Evolutionary conservation across 2,329 filamentous ascomycete genomes (phyloP), one percentile per base, ranked within the genome.

Genomic region (Ascocoryne sarcoides): DNA sequence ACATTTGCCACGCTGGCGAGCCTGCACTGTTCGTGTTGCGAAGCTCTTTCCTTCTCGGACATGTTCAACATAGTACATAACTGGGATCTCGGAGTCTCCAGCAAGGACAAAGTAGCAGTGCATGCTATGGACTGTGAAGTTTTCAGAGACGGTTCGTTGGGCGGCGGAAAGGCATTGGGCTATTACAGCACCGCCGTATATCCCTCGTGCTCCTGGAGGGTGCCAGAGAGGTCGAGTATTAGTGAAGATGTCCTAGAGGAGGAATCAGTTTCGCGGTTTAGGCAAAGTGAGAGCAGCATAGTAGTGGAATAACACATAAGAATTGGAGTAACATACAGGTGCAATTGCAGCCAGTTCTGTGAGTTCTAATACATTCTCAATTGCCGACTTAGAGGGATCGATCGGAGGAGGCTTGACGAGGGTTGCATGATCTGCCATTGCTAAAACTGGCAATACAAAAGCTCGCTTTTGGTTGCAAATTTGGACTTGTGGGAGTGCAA

Each of bases 61-160:
- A 38, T 85, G 77, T 67, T 96, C 92, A 34, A 98, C 92, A 60
- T 95, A 86, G 67, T 95, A 96, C 47, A 95, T 73, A 50, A 96
- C 84, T 21, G 92, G 90, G 14, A 92, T 82, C 45, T 83, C 77
- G 10, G 78, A 73, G 57, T 90, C 84, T 19, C 92, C 92, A 4
- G 90, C 89, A 2, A 96, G 79, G 23, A 98, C 80, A 63, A 98
- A 98, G 69, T 96, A 98, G 75, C 92, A 96, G 73, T 98, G 92
- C 84, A 94, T 95, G 59, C 83, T 90, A 69, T 98, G 92, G 36
- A 92, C 79, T 44, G 80, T 75, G 64, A 95, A 95, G 59, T 84
- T 71, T 18, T 69, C 62, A 0, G 83, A 82, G 2, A 98, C 85
- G 7, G 92, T 98, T 58, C 79, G 77, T 62, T 95, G 88, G 17